These are phyloP conservation scores for Phoenix roebelenii DNA, from an alignment of 176 grass and related monocot species.

Conservation along the genomic window DNA sequence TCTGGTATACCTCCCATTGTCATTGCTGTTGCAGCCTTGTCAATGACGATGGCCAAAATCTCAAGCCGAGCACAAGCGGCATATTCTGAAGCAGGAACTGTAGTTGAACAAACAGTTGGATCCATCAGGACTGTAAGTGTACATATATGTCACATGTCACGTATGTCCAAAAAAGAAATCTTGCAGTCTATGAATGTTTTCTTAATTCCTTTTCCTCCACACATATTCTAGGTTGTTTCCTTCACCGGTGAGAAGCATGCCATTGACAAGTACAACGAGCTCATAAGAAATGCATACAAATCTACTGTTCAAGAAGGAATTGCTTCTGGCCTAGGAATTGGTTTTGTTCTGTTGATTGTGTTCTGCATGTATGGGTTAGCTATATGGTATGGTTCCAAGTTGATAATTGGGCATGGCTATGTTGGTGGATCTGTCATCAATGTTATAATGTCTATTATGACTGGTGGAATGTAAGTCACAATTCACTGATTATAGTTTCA, in stretches of 20 bases:
- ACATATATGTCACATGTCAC: too few relatives aligned
- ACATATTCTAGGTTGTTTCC: slow-evolving; percentile 44
- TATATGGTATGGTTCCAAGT: slow-evolving; percentile 57
- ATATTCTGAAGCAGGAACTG: slow-evolving; percentile 3
- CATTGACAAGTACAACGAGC: slow-evolving; percentile 42
- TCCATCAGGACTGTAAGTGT: slow-evolving; percentile 10
- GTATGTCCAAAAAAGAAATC: too few relatives aligned
- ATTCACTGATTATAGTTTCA: too few relatives aligned
- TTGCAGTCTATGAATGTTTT: too few relatives aligned
- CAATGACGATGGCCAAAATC: not conserved
- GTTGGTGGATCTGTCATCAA: slow-evolving; percentile 62
- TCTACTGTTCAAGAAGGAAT: slow-evolving; percentile 39
- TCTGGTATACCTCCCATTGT: slow-evolving; percentile 1
- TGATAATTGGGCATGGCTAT: slow-evolving; percentile 74
- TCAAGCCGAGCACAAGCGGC: slow-evolving; percentile 3
- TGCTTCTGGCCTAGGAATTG: slow-evolving; percentile 40
- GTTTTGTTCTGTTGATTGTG: slow-evolving; percentile 37
- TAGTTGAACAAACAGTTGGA: slow-evolving; percentile 15
- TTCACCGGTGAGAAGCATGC: slow-evolving; percentile 67
- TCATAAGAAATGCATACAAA: slow-evolving; percentile 43
- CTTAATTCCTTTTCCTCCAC: too few relatives aligned
- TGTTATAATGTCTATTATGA: slow-evolving; percentile 63
- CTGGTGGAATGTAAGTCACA: slow-evolving; percentile 59
- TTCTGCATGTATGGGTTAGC: slow-evolving; percentile 66
- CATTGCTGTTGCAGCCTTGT: not conserved